These are phyloP conservation scores for Leccinum obscurum DNA, from an alignment of 768 basidiomycete genomes.

Conservation along the genomic window DNA sequence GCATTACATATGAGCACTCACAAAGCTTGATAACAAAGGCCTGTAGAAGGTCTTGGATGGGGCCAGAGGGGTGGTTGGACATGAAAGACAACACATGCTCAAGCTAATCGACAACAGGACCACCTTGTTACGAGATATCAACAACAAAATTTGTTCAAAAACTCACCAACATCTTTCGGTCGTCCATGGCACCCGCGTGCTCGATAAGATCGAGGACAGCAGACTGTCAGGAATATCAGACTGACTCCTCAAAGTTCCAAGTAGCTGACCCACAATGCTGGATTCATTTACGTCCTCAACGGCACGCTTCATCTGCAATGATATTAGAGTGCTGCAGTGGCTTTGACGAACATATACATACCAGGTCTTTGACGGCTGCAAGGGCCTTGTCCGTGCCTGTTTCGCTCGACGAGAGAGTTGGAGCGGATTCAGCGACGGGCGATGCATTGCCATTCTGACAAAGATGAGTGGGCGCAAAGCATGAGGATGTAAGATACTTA, in stretches of 20 bases:
- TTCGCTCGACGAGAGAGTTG: conserved; percentile 14
- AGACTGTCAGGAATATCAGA: conserved; percentile 38
- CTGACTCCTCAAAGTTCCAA: background rate
- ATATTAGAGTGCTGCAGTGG: background rate
- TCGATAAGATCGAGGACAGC: conserved; percentile 60
- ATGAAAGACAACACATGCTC: conserved; percentile 69
- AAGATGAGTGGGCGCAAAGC: background rate
- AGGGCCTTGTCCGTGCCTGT: conserved; percentile 26
- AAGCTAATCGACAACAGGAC: conserved; percentile 44
- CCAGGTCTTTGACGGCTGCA: conserved; percentile 31
- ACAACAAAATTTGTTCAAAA: background rate
- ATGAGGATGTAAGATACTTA: conserved; percentile 11
- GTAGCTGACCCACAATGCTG: conserved; percentile 17
- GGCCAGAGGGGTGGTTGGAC: conserved; percentile 54
- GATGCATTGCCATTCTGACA: conserved; percentile 14
- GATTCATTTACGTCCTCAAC: conserved; percentile 33
- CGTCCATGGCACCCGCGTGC: conserved; percentile 66
- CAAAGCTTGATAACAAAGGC: conserved; percentile 50
- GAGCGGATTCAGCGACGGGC: conserved; percentile 12
- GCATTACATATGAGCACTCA: conserved; percentile 36
- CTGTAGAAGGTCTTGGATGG: conserved; percentile 40
- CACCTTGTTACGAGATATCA: background rate
- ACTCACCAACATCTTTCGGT: conserved; percentile 73
- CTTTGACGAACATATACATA: conserved; percentile 1
- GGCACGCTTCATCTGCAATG: conserved; percentile 29